Base-by-base conservation (phyloP, 805 yeast genomes). In the Kodamaea hsintzibuensis region DNA sequence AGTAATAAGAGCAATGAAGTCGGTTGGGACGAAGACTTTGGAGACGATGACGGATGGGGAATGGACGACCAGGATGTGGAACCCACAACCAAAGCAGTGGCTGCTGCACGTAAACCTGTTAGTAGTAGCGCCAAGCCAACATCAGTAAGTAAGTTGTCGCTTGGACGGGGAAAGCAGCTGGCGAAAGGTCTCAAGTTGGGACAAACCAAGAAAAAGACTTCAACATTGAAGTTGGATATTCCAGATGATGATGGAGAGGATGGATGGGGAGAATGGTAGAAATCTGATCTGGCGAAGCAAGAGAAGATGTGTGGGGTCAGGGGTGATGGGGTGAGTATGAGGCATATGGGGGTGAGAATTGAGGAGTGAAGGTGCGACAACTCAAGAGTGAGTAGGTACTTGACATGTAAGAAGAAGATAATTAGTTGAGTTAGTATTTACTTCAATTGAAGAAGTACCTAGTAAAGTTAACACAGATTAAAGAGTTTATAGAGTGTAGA, bases 1-100 rank as follows among this genome's bases (percentile, higher is more conserved):
- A 22, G 25, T 22, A 22, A 22, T 6, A 50, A 46, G 12, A 38
- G 47, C 25, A 48, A 14, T 27, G 49, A 51, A 18, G 47, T 52
- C 39, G 62, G 50, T 2, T 58, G 62, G 61, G 65, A 59, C 14
- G 60, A 55, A 18, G 56, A 56, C n/a, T 42, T 47, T 35, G 57
- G 56, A 18, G 62, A 55, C 42, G 64, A 60, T 27, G 69, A 63
- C 48, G 67, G 63, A 2, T 65, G 71, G 69, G 60, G 57, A 13
- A 52, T 55, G 39, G 62, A 59, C n/a, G 60, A 57, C 30, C 53
- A 50, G 13, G 60, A 50, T 4, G 25, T 22, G 33, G 40, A 44
- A 19, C 12, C 22, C 19, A 43, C 46, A 27, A n/a, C 45, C 13
- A 14, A 13, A 16, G 19, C 33, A 27, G 47, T 44, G 12, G 22